These are phyloP conservation scores for Argentina anserina DNA, from an alignment of 306 rosid species.

Conservation along the genomic window DNA sequence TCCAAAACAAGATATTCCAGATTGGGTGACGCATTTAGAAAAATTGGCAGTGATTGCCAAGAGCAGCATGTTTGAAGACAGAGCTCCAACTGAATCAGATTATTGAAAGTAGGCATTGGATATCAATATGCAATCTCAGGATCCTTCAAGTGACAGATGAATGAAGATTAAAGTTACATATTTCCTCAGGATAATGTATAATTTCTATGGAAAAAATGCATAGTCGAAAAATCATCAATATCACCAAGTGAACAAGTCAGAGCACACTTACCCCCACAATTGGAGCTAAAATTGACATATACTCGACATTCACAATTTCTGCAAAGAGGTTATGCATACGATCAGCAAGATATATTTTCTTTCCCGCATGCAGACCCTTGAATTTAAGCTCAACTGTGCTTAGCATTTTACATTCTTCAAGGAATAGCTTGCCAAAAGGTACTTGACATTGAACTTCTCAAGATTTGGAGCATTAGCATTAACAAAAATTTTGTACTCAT, in stretches of 20 bases:
- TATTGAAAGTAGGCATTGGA: background rate
- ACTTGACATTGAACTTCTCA: background rate
- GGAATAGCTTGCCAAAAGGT: background rate
- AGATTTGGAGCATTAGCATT: slow-evolving; percentile 6
- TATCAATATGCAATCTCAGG: background rate
- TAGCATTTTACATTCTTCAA: background rate
- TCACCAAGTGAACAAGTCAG: background rate
- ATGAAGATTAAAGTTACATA: background rate
- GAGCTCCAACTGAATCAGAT: background rate
- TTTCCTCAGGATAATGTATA: background rate
- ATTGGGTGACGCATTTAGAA: slow-evolving; percentile 2
- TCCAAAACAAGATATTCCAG: background rate
- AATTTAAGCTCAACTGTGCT: background rate
- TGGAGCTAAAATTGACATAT: slow-evolving; percentile 8
- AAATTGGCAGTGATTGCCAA: background rate
- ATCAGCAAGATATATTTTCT: background rate
- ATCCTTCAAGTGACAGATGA: background rate
- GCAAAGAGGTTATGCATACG: slow-evolving; percentile 1
- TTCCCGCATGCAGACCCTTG: background rate
- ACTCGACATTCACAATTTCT: background rate
- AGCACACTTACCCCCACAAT: background rate
- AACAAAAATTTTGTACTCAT: background rate
- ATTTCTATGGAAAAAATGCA: background rate
- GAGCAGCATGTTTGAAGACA: slow-evolving; percentile 6
- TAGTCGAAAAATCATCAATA: background rate